These are phyloP conservation scores for Harringtonia aguacate DNA, from an alignment of 2,329 filamentous ascomycete genomes.

Conservation along the genomic window DNA sequence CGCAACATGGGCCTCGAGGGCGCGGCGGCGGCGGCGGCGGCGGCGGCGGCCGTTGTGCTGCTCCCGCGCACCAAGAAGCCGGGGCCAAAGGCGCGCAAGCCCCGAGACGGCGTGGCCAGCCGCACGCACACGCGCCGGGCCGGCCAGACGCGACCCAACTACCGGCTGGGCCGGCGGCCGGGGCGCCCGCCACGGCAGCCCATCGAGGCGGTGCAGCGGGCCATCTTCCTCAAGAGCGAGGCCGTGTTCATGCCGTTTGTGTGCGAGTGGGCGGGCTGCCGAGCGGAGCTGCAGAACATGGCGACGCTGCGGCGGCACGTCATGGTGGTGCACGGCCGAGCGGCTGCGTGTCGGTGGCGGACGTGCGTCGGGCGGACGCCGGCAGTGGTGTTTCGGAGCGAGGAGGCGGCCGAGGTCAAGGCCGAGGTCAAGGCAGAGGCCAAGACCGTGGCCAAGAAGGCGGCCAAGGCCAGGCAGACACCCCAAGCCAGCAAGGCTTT, in stretches of 20 bases:
- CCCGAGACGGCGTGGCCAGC: neutral
- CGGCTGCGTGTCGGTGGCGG: slow-evolving; percentile 25
- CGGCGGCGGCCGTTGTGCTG: too few relatives aligned
- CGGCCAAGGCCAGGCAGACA: too few relatives aligned
- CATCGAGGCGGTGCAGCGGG: slow-evolving; percentile 17
- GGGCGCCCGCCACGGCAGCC: slow-evolving; percentile 30
- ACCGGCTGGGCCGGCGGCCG: slow-evolving; percentile 19
- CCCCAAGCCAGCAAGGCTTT: slow-evolving; percentile 28
- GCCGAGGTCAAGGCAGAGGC: neutral
- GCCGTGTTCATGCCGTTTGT: slow-evolving; percentile 39
- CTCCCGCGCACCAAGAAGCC: too few relatives aligned
- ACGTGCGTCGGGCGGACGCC: slow-evolving; percentile 21
- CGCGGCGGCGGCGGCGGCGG: neutral
- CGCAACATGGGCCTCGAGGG: slow-evolving; percentile 9
- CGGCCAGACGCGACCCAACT: neutral
- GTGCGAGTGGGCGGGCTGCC: slow-evolving; percentile 50
- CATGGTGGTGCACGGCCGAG: slow-evolving; percentile 32
- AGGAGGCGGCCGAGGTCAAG: neutral
- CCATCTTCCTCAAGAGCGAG: slow-evolving; percentile 28
- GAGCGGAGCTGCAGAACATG: slow-evolving; percentile 51
- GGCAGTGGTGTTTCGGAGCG: slow-evolving; percentile 10
- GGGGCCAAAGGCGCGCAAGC: too few relatives aligned
- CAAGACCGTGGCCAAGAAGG: neutral
- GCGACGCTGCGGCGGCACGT: slow-evolving; percentile 47
- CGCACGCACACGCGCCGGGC: neutral